Evolutionary conservation across 2,329 filamentous ascomycete species (phyloP).

Genomic region (Fonsecaea monophora): DNA sequence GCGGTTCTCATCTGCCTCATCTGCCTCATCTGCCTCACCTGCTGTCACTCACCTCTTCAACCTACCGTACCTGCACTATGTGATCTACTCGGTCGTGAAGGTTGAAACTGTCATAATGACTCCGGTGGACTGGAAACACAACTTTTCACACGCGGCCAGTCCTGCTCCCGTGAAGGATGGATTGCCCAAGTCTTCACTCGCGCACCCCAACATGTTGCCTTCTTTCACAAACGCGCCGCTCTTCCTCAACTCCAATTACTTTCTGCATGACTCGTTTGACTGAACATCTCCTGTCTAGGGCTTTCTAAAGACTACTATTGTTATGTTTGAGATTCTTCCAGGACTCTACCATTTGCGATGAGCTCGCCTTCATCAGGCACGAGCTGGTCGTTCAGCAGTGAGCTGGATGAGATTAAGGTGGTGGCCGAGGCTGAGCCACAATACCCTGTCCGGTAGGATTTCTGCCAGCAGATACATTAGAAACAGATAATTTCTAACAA

Average conservation of each 20-base stretch:
- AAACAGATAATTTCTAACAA: conserved; percentile 10
- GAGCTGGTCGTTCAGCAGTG: conserved; percentile 13
- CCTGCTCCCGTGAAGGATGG: background rate
- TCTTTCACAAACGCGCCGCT: background rate
- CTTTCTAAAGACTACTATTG: background rate
- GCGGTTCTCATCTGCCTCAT: no score
- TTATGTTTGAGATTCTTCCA: background rate
- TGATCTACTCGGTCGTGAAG: background rate
- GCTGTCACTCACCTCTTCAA: background rate
- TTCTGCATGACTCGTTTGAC: background rate
- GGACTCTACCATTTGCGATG: conserved; percentile 2
- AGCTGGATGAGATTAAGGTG: background rate
- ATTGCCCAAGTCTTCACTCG: background rate
- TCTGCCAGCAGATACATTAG: no score
- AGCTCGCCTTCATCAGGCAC: conserved; percentile 4
- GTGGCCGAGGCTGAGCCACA: background rate
- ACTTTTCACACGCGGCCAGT: background rate
- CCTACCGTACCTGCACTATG: background rate
- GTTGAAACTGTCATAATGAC: background rate
- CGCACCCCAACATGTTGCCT: background rate
- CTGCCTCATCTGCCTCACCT: background rate
- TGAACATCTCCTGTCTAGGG: background rate
- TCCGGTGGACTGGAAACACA: background rate
- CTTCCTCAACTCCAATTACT: background rate
- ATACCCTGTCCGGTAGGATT: conserved; percentile 9